Base-by-base conservation (phyloP, 176 grass and related monocot genomes). In the Urochloa ruziziensis region DNA sequence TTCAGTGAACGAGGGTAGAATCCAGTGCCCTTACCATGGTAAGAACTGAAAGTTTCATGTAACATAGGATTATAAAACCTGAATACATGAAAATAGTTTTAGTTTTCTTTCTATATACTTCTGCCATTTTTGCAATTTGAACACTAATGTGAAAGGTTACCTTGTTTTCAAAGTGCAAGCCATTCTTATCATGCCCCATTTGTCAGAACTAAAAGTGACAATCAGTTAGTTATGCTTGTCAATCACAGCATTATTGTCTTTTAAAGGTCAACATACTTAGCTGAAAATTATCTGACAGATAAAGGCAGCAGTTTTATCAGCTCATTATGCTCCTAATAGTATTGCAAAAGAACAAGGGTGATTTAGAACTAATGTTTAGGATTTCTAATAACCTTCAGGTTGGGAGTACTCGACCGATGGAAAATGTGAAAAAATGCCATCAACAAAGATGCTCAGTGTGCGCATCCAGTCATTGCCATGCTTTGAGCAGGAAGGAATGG, bases 11-110 rank as follows among this genome's bases (percentile, higher is more conserved):
- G 89, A 96, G 76, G 96, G 96, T 28, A 90, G 96, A n/a, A 96
- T 99, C 18, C 94, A 90, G 54, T 99, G 96, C 62, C 96, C 96
- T 69, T 99, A 99, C 66, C 96, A 99, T 87, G 96, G 96, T 99
- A 96, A 82, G 48, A 65, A 82, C 21, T 0, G 6, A 19, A 42
- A 73, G 28, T 4, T 39, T 39, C 37, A 39, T 51, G 49, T n/a
- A 33, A 33, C 23, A 35, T 70, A 12, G 15, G 36, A 53, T 54
- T 34, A 21, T 36, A 71, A 52, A 23, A 36, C 1, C 23, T 71
- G 23, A 52, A 35, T 23, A 62, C 30, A 32, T 47, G 58, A 64
- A 34, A 64, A 30, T 57, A 7, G 23, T 16, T 59, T 10, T 58
- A 70, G 10, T 15, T 82, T 43, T 43, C 25, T 42, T 48, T 62